A percentile compares a stretch with the other conserved stretches of the same genome.
Conservation (phyloP, 768 basidiomycete species). For the Pleurotus djamor region DNA sequence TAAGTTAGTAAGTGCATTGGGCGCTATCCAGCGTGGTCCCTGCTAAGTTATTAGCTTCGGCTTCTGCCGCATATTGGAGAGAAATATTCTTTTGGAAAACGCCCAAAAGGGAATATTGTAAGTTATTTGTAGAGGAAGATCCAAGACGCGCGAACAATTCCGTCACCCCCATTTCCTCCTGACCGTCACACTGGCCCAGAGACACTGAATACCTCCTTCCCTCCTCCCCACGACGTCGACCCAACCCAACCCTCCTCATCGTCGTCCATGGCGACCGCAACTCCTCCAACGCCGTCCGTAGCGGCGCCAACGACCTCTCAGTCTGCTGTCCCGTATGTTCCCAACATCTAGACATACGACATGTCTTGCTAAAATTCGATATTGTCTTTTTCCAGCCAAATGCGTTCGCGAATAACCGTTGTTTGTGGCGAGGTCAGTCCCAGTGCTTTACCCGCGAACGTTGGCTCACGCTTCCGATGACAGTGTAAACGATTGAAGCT, state of each 20-base stretch:
- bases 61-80: background rate
- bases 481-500: slow-evolving; percentile 89
- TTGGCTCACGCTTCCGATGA: background rate
- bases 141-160: background rate
- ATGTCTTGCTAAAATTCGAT: background rate
- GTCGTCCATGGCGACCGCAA: background rate
- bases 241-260: background rate
- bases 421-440: slow-evolving; percentile 74
- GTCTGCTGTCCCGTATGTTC: background rate
- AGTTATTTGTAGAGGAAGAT: slow-evolving; percentile 5
- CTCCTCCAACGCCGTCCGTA: background rate
- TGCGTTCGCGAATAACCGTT: slow-evolving; percentile 76
- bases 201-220: background rate
- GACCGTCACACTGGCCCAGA: slow-evolving; percentile 3
- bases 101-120: background rate
- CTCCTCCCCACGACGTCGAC: background rate
- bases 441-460: slow-evolving; percentile 1
- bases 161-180: slow-evolving; percentile 7
- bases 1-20: background rate
- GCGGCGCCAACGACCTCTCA: background rate
- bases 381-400: slow-evolving; percentile 39
- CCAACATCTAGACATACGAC: slow-evolving; percentile 1
- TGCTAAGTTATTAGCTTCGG: slow-evolving; percentile 3
- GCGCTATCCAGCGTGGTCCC: background rate
- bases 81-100: slow-evolving; percentile 8